Percentiles rank a stretch among this genome's conserved stretches.
phyloP scores from a whole-genome alignment of 2,329 filamentous ascomycete species.

The Lecanicillium sp. region DNA sequence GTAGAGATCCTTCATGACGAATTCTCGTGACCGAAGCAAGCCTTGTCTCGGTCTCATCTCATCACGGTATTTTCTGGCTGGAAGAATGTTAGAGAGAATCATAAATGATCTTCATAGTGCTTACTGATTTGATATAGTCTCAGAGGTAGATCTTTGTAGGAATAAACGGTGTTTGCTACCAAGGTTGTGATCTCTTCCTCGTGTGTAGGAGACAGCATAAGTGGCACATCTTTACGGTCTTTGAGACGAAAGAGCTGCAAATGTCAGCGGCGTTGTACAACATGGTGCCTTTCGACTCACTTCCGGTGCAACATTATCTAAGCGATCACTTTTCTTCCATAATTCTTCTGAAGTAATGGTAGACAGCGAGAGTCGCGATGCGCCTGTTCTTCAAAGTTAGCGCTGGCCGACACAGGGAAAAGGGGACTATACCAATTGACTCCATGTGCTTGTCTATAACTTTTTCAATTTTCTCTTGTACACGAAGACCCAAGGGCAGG shows the following conservation, averaged over 20 bases:
- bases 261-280: constrained; percentile 20
- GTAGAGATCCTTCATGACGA: constrained; percentile 97
- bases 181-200: constrained; percentile 92
- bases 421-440: constrained; percentile 49
- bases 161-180: constrained; percentile 65
- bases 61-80: constrained; percentile 89
- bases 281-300: constrained; percentile 33
- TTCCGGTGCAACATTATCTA: constrained; percentile 68
- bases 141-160: constrained; percentile 80
- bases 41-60: constrained; percentile 85
- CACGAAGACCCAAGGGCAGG: constrained; percentile 76
- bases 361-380: constrained; percentile 76
- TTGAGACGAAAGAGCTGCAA: constrained; percentile 68
- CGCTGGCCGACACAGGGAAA: constrained; percentile 13
- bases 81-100: constrained; percentile 16
- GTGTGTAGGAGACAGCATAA: constrained; percentile 84
- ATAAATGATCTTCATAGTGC: constrained; percentile 20
- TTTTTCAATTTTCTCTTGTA: constrained; percentile 80
- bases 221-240: constrained; percentile 69
- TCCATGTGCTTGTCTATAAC: constrained; percentile 89
- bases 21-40: constrained; percentile 80
- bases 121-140: constrained; percentile 84
- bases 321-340: constrained; percentile 77
- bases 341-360: constrained; percentile 78
- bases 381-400: constrained; percentile 42